Base-by-base conservation (phyloP, 208 protist genomes). In the Acanthamoeba culbertsoni region DNA sequence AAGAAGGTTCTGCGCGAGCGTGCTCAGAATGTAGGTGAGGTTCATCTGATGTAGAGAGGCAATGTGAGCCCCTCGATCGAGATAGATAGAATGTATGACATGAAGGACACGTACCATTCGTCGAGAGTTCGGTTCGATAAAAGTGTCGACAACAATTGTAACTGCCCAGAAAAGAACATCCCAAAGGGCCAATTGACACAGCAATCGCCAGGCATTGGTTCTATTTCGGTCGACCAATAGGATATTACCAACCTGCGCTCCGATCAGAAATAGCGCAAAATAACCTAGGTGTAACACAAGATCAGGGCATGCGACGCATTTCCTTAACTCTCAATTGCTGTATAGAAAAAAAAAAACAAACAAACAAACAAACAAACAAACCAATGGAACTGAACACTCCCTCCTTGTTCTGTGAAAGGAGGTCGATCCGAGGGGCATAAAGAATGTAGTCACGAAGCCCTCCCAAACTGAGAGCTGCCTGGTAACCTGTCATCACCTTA, bases 311-410 rank as follows among this genome's bases (percentile, higher is more conserved):
- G 26, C 51, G 51, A n/a, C n/a, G n/a, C 57, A 68, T 33, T 40
- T 33, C 8, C 82, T 18, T 0, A 33, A 0, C 0, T 7, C 1
- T 26, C 37, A n/a, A 68, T 26, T 40, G 12, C 18, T 57, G 18
- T 4, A 33, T 0, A 79, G 18, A 3, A 6, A 86, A 23, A 42
- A 7, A 26, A 5, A 35, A 48, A 26, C 40, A 35, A 42, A 40
- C 18, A 42, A 0, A 28, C n/a, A 0, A 1, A 45, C 59, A 26
- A n/a, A n/a, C n/a, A n/a, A n/a, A 10, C 28, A 10, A 40, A 88
- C 95, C 95, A 37, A 77, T 28, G 0, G 94, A n/a, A 37, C 91
- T 94, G 57, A 93, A 94, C 5, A 96, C 65, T 12, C 95, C 95
- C 18, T 96, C 95, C 28, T 91, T 86, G 75, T 96, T 96, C 7